phyloP scores from a whole-genome alignment of 2,329 filamentous ascomycete genomes.

The Xylaria sp. region DNA sequence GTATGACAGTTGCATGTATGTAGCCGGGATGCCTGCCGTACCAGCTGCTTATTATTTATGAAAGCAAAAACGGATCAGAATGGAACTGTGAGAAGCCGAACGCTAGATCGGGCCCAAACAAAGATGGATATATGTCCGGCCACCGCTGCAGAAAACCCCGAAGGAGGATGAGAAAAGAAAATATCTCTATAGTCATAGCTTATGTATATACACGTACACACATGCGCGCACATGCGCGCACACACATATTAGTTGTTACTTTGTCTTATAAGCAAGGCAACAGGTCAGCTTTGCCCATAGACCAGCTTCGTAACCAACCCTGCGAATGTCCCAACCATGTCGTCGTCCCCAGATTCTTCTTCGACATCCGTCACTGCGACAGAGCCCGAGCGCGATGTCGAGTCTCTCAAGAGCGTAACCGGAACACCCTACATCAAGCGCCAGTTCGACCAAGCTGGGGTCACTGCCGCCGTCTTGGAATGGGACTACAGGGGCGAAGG shows the following conservation, averaged over 20 bases:
- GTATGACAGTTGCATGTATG: background rate
- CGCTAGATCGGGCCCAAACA: background rate
- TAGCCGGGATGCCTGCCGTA: background rate
- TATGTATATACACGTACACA: background rate
- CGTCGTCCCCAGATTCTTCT: slow-evolving; percentile 20
- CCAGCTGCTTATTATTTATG: background rate
- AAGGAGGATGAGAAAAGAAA: background rate
- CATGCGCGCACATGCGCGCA: background rate
- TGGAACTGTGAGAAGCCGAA: background rate
- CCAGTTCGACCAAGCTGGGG: slow-evolving; percentile 59
- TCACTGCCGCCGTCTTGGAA: slow-evolving; percentile 59
- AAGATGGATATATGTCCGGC: background rate
- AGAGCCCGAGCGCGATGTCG: slow-evolving; percentile 43
- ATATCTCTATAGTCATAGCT: background rate
- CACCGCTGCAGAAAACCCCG: background rate
- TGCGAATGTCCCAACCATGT: slow-evolving; percentile 8
- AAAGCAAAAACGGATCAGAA: background rate
- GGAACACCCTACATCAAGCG: slow-evolving; percentile 52
- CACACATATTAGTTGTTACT: too few species aligned
- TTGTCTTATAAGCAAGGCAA: too few species aligned
- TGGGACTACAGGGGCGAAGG: slow-evolving; percentile 62
- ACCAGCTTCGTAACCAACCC: background rate
- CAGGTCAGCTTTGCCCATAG: too few species aligned
- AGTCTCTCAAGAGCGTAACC: slow-evolving; percentile 42
- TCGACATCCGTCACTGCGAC: slow-evolving; percentile 39